Conservation (phyloP, 768 basidiomycete species). For the Termitomyces sp. region DNA sequence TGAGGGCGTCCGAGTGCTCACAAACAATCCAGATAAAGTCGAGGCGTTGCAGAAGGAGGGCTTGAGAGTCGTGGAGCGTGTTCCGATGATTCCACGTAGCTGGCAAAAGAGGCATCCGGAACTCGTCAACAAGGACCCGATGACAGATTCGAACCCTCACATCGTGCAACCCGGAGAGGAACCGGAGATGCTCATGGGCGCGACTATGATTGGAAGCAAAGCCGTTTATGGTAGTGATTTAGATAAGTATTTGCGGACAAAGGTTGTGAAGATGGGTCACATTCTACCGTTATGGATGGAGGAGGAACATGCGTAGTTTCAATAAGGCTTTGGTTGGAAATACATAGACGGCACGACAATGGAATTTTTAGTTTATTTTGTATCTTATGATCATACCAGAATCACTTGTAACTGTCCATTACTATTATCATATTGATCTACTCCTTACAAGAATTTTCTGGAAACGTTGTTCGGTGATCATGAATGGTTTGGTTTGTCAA, state of each 20-base stretch:
- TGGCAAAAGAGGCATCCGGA: conserved; percentile 57
- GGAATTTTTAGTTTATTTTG: not conserved
- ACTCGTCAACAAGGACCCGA: conserved; percentile 21
- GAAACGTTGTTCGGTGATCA: no score
- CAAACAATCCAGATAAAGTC: conserved; percentile 98
- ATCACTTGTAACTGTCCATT: no score
- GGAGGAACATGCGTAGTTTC: conserved; percentile 24
- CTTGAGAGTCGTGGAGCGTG: conserved; percentile 75
- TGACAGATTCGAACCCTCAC: conserved; percentile 12
- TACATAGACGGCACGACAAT: not conserved
- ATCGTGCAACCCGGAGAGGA: conserved; percentile 23
- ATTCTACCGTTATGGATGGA: conserved; percentile 65
- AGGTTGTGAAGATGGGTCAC: conserved; percentile 97
- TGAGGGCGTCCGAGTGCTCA: conserved; percentile 73
- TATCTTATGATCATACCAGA: conserved; percentile 1
- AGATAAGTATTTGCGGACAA: conserved; percentile 93
- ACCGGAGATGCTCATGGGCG: conserved; percentile 51
- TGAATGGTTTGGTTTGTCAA: no score
- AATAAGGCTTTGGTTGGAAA: not conserved
- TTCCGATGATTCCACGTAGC: conserved; percentile 91
- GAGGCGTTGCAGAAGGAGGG: conserved; percentile 83
- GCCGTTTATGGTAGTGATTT: conserved; percentile 79
- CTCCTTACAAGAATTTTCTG: no score
- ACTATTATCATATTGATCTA: no score
- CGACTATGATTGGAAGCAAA: conserved; percentile 78